Base-by-base conservation (phyloP, 108 stramenopile species). In the Nitzschia palea region DNA sequence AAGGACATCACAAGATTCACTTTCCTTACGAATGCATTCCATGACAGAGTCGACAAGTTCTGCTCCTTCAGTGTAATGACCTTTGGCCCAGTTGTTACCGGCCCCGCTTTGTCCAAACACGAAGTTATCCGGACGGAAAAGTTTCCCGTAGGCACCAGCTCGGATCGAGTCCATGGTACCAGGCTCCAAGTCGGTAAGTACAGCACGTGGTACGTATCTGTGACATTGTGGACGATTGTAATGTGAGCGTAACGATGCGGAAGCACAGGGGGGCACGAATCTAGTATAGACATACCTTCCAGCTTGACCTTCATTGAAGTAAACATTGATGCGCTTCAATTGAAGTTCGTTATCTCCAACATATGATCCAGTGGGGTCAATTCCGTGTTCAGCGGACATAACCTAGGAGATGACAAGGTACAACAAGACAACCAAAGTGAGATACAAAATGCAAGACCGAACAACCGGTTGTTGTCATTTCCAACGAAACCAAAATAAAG, bases 121-220 rank as follows among this genome's bases (percentile, higher is more conserved):
- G 71, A 96, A 96, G 91, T 97, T 97, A 62, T 97, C 97, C 22
- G 97, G 97, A 48, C 95, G 87, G 88, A 96, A 97, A 45, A 97
- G 85, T 50, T 80, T 42, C 32, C 89, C 89, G 62, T 77, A 92
- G 22, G 84, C 68, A 47, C 88, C 86, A 51, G 77, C 76, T 54
- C 94, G 89, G 40, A 95, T 86, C 36, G 94, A 76, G 70, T 95
- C 94, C 94, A 95, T 95, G 64, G 94, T 95, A 45, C 94, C 94
- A 63, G 93, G 93, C 76, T 95, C 93, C 56, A 95, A 77, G 81
- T 95, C 94, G 62, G 89, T 95, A n/a, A 91, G 80, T 55, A 93
- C 76, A 45, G 93, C 90, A 61, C 93, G 93, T 22, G 95, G 97
- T 47, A 97, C 96, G 80, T 95, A 98, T 30, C 70, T 71, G 42